Conservation (phyloP, 495 filamentous ascomycete genomes). For the Immersiella caudata region DNA sequence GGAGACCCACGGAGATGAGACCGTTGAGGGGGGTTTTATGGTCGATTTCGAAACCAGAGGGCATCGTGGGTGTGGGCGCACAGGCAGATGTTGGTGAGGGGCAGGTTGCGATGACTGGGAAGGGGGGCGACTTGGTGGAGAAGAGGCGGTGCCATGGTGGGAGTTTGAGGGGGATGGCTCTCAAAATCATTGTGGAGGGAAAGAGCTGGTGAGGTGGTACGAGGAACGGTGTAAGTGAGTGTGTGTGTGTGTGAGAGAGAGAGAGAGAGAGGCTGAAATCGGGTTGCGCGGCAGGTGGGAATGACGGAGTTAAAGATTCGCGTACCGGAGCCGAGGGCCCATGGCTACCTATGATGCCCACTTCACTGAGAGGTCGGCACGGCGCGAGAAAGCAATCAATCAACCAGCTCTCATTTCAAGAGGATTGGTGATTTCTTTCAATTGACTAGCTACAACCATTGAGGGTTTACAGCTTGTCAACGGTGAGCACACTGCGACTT, state of each 20-base stretch:
- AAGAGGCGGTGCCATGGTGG: not conserved
- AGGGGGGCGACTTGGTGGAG: conserved; percentile 20
- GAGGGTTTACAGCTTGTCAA: no score
- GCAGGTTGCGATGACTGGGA: conserved; percentile 63
- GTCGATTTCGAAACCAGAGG: conserved; percentile 76
- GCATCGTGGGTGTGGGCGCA: conserved; percentile 63
- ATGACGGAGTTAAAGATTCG: not conserved
- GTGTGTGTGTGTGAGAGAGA: no score
- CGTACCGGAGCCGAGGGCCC: not conserved
- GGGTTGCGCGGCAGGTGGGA: not conserved
- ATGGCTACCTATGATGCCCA: not conserved
- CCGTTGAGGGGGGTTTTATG: conserved; percentile 65
- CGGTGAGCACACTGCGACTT: no score
- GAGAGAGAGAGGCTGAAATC: not conserved
- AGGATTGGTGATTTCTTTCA: not conserved
- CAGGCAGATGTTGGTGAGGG: conserved; percentile 74
- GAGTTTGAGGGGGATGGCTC: not conserved
- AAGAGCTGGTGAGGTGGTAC: not conserved
- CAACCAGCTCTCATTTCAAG: not conserved
- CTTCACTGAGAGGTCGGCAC: not conserved
- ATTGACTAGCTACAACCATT: not conserved
- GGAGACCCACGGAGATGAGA: conserved; percentile 76
- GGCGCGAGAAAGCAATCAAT: not conserved
- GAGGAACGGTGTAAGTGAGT: not conserved
- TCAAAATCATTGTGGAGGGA: not conserved